Evolutionary conservation across 2,329 filamentous ascomycete genomes (phyloP).

Genomic region (Periconia digitata): DNA sequence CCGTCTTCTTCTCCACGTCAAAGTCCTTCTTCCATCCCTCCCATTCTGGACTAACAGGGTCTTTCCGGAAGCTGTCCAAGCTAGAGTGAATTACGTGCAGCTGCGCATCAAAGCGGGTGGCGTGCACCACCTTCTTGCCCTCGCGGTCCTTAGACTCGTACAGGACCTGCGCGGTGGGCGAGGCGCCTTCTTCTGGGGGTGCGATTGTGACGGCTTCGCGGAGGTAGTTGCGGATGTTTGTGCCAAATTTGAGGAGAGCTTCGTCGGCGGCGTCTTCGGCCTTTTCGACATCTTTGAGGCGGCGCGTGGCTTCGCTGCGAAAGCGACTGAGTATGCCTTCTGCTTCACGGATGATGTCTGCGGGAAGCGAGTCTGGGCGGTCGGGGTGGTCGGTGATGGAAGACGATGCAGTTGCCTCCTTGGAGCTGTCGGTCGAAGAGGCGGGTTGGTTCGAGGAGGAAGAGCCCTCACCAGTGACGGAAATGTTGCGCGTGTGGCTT

Average conservation of each 20-base stretch:
- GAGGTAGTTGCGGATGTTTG: conserved; percentile 85
- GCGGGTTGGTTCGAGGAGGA: conserved; percentile 8
- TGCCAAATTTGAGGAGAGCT: conserved; percentile 86
- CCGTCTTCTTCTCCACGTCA: conserved; percentile 80
- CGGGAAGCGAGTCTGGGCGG: conserved; percentile 49
- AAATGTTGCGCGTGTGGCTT: conserved; percentile 72
- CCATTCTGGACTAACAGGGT: conserved; percentile 76
- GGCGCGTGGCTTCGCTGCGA: conserved; percentile 74
- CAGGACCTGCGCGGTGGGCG: conserved; percentile 62
- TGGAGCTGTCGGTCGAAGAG: conserved; percentile 10
- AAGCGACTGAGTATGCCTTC: conserved; percentile 74
- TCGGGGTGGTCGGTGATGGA: conserved; percentile 38
- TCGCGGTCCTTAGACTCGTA: conserved; percentile 92
- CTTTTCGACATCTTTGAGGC: conserved; percentile 83
- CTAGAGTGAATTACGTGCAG: conserved; percentile 92
- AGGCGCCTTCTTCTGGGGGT: conserved; percentile 60
- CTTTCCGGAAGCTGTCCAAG: conserved; percentile 75
- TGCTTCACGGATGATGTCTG: conserved; percentile 57
- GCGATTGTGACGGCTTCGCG: conserved; percentile 87
- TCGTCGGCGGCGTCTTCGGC: conserved; percentile 97
- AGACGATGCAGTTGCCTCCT: conserved; percentile 16
- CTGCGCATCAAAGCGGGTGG: conserved; percentile 91
- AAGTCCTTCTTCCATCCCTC: conserved; percentile 72
- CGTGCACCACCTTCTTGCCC: conserved; percentile 92
- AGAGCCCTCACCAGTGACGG: conserved; percentile 49